phyloP scores from a whole-genome alignment of 768 basidiomycete species.

The Fibroporia radiculosa region DNA sequence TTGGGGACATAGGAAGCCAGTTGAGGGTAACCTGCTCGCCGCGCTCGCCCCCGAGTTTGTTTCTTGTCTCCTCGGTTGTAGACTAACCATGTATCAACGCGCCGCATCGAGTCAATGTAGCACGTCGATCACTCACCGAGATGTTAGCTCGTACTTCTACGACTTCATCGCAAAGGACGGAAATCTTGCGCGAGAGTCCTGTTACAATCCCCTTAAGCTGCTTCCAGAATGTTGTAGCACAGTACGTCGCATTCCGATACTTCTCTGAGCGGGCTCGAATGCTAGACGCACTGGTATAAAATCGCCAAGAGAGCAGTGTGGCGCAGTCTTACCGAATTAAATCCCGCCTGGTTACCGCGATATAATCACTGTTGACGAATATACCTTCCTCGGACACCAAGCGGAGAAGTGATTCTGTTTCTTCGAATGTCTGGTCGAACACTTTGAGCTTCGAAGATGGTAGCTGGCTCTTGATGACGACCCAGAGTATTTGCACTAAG shows the following conservation, averaged over 20 bases:
- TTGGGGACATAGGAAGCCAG: too few species aligned
- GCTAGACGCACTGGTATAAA: not conserved
- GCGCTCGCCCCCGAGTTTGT: too few species aligned
- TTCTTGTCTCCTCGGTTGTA: too few species aligned
- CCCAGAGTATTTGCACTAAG: not conserved
- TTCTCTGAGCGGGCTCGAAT: conserved; percentile 3
- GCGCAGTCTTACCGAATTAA: not conserved
- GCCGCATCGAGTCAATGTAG: too few species aligned
- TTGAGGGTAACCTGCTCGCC: too few species aligned
- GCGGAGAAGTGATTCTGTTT: not conserved
- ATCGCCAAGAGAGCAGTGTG: not conserved
- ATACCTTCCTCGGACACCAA: not conserved
- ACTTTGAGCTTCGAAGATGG: not conserved
- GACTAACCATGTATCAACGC: too few species aligned
- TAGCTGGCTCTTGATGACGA: not conserved
- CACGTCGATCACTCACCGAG: too few species aligned
- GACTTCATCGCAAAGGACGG: not conserved
- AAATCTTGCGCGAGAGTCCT: conserved; percentile 24
- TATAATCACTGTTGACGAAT: not conserved
- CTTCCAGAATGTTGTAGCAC: not conserved
- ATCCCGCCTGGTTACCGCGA: not conserved
- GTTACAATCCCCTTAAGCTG: not conserved
- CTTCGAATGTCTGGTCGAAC: not conserved
- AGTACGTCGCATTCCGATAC: conserved; percentile 19
- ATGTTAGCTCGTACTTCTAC: not conserved